Base-by-base conservation (phyloP, 1,284 basidiomycete species). In the Xerocomus amazonicus region DNA sequence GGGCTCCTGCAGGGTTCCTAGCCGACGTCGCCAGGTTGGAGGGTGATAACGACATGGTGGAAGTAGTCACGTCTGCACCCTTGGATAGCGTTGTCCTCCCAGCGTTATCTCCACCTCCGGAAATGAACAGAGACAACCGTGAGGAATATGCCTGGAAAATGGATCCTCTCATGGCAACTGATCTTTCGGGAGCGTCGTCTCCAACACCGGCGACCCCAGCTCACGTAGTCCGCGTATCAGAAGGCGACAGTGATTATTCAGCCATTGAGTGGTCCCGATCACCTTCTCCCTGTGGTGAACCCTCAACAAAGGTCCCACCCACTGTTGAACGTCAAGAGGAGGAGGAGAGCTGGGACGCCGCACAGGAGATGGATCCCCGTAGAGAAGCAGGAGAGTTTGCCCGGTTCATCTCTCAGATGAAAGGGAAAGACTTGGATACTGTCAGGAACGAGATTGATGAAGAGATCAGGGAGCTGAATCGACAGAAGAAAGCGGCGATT, bases 381-480 rank as follows among this genome's bases (percentile, higher is more conserved):
- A 87, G 81, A 0, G 93, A 97, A 65, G 90, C 93, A 59, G 88
- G 87, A 45, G 94, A 96, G 63, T 97, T 96, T 69, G 93, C 88
- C 14, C 79, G 83, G 10, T 97, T 98, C 66, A 72, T 97, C 51
- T 92, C 93, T 6, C 85, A 93, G 56, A 87, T 97, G 56, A 90
- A 92, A 63, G 90, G 90, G 14, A 81, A 81, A 53, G 83, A 93
- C 63, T 68, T 97, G 45, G 84, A 88, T 36, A 78, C 85, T 36
- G 89, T 96, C 40, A 80, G 88, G 50, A 75, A 77, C 42, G 95
- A 99, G 70, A 94, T 98, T 47, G 92, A 96, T 64, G 86, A 87
- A 45, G 97, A 99, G 70, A 94, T 99, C 51, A 78, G 79, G 51
- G 75, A 77, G 4, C 73, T 99, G 42, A 85, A 93, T 62, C 78